Conservation (phyloP, 768 basidiomycete species). For the Hysterangium stoloniferum region DNA sequence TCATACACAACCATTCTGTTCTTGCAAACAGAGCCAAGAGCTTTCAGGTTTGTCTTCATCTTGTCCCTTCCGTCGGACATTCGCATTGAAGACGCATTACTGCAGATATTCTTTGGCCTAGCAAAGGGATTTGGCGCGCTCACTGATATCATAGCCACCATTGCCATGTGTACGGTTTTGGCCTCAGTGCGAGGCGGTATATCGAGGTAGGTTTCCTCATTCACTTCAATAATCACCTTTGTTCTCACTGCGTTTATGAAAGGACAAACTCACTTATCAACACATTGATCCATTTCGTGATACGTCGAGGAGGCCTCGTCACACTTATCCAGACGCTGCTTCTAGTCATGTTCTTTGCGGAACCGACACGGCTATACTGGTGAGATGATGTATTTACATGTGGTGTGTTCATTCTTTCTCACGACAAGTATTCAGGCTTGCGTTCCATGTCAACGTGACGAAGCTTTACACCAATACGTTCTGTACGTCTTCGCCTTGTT, state of each 20-base stretch:
- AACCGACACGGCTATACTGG: conserved; percentile 32
- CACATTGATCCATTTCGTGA: conserved; percentile 32
- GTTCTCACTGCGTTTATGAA: conserved; percentile 2
- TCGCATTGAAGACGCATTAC: too few species aligned
- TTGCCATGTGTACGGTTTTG: conserved; percentile 36
- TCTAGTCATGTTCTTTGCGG: conserved; percentile 34
- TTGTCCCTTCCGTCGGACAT: too few species aligned
- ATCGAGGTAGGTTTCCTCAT: conserved; percentile 23
- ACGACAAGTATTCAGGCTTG: conserved; percentile 31
- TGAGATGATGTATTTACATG: conserved; percentile 15
- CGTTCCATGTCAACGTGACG: conserved; percentile 41
- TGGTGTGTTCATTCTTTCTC: too few species aligned
- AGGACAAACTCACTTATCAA: conserved; percentile 36
- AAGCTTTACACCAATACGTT: conserved; percentile 44
- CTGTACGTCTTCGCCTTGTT: conserved; percentile 28
- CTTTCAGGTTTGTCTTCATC: conserved; percentile 22
- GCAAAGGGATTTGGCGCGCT: conserved; percentile 38
- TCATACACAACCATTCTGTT: conserved; percentile 26
- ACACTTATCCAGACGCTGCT: conserved; percentile 35
- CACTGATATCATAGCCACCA: conserved; percentile 37
- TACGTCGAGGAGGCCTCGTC: conserved; percentile 38
- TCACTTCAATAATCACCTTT: background rate
- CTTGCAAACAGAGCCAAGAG: conserved; percentile 23
- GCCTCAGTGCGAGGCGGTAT: conserved; percentile 32
- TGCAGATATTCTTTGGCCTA: conserved; percentile 35